Percentiles rank a stretch among this genome's conserved stretches.
These are phyloP conservation scores for Alternaria dauci DNA, from an alignment of 2,329 filamentous ascomycete species.

Conservation along the genomic window DNA sequence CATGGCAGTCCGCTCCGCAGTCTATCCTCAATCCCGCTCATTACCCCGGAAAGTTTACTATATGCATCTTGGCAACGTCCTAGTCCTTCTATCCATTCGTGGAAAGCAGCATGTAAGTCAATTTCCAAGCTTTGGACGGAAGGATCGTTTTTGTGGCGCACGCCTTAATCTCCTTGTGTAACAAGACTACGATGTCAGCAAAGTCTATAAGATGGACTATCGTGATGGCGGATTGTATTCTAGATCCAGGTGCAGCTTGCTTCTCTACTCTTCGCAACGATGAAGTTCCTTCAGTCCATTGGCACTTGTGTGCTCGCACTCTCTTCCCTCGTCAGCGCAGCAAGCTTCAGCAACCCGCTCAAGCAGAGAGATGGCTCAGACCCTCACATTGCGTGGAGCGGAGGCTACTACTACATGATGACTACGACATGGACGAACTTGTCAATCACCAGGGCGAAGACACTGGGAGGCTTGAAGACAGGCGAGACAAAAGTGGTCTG, in stretches of 20 bases:
- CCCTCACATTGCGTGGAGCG: slow-evolving; percentile 62
- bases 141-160: not conserved
- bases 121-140: not conserved
- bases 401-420: slow-evolving; percentile 66
- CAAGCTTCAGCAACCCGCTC: slow-evolving; percentile 63
- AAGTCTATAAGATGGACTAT: not conserved
- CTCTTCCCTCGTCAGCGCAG: slow-evolving; percentile 38
- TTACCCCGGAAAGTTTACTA: not conserved
- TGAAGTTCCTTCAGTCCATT: slow-evolving; percentile 29
- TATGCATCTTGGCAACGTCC: not conserved
- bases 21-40: not conserved
- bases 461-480: slow-evolving; percentile 64
- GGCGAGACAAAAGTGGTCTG: slow-evolving; percentile 62
- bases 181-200: not conserved
- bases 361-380: slow-evolving; percentile 61
- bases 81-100: not conserved
- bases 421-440: slow-evolving; percentile 66
- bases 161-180: not conserved
- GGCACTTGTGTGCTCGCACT: slow-evolving; percentile 23
- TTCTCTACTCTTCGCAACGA: not conserved
- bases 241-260: not conserved
- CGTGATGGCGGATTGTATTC: not conserved
- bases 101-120: not conserved
- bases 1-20: not conserved
- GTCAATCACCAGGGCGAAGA: slow-evolving; percentile 63